Base-by-base conservation (phyloP, 352 stramenopile species). In the Phytopythium kandeliae region DNA sequence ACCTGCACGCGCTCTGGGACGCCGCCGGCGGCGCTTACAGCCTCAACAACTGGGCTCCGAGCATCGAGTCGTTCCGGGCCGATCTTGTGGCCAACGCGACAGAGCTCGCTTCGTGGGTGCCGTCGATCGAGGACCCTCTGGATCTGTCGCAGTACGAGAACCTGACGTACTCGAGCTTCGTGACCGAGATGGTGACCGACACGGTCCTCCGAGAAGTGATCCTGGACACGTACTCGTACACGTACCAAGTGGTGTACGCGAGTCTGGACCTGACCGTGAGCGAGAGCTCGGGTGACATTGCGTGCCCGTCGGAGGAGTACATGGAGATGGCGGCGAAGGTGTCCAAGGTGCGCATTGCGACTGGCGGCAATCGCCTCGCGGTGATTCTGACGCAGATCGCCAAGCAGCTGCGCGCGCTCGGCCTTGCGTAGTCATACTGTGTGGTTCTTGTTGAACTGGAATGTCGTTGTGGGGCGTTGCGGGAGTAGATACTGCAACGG, bases 1-100 rank as follows among this genome's bases (percentile, higher is more conserved):
- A 90, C 72, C 53, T 86, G 28, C 78, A 90, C 58, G 71, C 74
- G 4, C 57, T 86, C 16, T 89, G 71, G 68, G 78, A 89, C 26
- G 63, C 61, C 11, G 74, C 66, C n/a, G 75, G 67, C 19, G 78
- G 78, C 13, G 42, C 74, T 15, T 76, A 73, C 56, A 69, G 57
- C 26, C 40, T 67, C 28, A 83, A 78, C 61, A 74, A 87, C 55
- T 89, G 78, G 78, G 51, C 51, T 12, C 43, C 65, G 8, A 58
- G 59, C 44, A 63, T 67, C 35, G 51, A 64, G 36, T 43, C 26
- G 44, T 62, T 70, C 51, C 50, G 56, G 4, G 58, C 51, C 34
- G 57, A 51, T 6, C 44, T 71, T 26, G 45, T 67, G 26, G 61
- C 48, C 31, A 71, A 85, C 52, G 78, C 78, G 1, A 71, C 69